Evolutionary conservation across 2,329 filamentous ascomycete species (phyloP).

Genomic region (Pseudocercospora fuligena): DNA sequence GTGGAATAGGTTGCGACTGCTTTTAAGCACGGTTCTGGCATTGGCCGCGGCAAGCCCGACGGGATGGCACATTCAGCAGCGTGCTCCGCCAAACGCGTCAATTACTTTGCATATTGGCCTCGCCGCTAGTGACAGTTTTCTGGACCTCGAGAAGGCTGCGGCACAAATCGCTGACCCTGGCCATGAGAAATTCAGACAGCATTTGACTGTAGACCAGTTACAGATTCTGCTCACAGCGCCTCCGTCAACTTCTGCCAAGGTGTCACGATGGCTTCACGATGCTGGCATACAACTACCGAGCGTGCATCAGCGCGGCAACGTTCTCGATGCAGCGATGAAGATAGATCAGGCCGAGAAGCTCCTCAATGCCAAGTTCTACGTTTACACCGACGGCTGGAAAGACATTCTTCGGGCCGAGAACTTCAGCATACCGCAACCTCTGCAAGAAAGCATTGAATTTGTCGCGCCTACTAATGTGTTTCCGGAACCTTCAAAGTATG

Average conservation of each 20-base stretch:
- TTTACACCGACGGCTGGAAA: slow-evolving; percentile 15
- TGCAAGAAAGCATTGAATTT: slow-evolving; percentile 5
- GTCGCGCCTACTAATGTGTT: background rate
- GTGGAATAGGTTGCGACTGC: background rate
- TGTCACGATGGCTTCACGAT: background rate
- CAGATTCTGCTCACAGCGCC: background rate
- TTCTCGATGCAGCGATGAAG: slow-evolving; percentile 4
- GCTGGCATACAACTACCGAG: background rate
- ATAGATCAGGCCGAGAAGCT: background rate
- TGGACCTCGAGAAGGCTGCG: slow-evolving; percentile 8
- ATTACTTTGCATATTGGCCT: slow-evolving; percentile 17
- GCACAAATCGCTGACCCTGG: background rate
- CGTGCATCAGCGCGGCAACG: background rate
- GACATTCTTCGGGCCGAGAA: slow-evolving; percentile 18
- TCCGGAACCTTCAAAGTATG: background rate
- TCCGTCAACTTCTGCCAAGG: background rate
- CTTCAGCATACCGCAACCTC: slow-evolving; percentile 7
- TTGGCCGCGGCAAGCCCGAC: background rate
- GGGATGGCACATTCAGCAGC: slow-evolving; percentile 3
- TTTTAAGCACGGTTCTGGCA: background rate
- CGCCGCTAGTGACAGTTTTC: background rate
- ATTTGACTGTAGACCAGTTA: background rate
- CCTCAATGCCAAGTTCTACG: slow-evolving; percentile 13
- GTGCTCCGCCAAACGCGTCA: slow-evolving; percentile 10
- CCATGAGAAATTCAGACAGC: background rate